Conservation (phyloP, 2,329 filamentous ascomycete genomes). For the Geosmithia flava region DNA sequence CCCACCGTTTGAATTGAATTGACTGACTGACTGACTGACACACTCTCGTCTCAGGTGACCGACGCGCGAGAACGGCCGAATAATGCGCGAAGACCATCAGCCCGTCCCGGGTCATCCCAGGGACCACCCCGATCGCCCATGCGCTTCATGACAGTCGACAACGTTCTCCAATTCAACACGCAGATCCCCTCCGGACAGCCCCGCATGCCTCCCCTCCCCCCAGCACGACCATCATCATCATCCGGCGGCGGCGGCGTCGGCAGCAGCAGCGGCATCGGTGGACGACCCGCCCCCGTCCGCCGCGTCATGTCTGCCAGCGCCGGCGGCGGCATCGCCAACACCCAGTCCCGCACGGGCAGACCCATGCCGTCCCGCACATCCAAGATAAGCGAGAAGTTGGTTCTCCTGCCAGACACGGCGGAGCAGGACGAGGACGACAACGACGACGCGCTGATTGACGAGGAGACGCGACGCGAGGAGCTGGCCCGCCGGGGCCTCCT, state of each 20-base stretch:
- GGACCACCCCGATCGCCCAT: constrained; percentile 32
- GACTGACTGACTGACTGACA: not conserved
- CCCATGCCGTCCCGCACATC: constrained; percentile 74
- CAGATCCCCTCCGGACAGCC: constrained; percentile 93
- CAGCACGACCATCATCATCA: not conserved
- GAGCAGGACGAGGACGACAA: constrained; percentile 42
- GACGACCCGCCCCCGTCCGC: not conserved
- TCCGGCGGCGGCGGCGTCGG: no score
- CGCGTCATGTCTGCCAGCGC: constrained; percentile 10
- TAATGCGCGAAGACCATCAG: constrained; percentile 16
- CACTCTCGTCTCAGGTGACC: constrained; percentile 15
- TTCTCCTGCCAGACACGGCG: constrained; percentile 74
- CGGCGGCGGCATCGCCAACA: constrained; percentile 27
- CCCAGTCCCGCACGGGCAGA: constrained; percentile 34
- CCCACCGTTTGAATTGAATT: not conserved
- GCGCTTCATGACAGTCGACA: constrained; percentile 83
- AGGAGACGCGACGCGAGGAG: constrained; percentile 8
- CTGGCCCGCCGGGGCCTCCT: constrained; percentile 28
- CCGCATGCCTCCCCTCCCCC: constrained; percentile 50
- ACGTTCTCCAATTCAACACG: constrained; percentile 84
- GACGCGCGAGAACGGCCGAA: constrained; percentile 25
- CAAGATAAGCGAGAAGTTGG: constrained; percentile 94
- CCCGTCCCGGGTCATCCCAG: constrained; percentile 19
- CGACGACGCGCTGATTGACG: constrained; percentile 46
- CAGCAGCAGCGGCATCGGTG: not conserved